A percentile compares a stretch with the other conserved stretches of the same genome.
phyloP scores from a whole-genome alignment of 805 yeast species.

The Candida vartiovaarae region DNA sequence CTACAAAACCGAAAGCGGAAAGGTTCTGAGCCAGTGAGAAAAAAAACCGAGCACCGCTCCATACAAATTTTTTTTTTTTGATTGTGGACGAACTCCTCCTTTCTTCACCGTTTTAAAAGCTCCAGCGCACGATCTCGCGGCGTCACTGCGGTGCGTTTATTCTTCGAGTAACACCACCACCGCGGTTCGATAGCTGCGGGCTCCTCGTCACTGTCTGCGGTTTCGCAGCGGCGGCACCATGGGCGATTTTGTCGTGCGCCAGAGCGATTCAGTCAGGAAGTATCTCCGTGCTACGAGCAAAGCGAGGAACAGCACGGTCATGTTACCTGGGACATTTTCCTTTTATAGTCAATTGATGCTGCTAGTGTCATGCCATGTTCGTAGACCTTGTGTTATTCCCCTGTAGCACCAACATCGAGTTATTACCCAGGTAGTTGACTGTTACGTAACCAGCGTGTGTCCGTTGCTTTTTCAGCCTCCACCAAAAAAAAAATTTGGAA shows the following conservation, averaged over 20 bases:
- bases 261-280: constrained; percentile 13
- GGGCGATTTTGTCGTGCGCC: constrained; percentile 2
- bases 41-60: too few species aligned
- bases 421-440: too few species aligned
- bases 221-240: not conserved
- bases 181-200: constrained; percentile 2
- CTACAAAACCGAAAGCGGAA: too few species aligned
- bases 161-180: too few species aligned
- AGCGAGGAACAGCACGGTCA: constrained; percentile 18
- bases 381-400: too few species aligned
- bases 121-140: constrained; percentile 1
- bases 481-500: too few species aligned
- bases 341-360: too few species aligned
- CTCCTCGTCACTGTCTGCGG: not conserved
- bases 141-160: constrained; percentile 1
- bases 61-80: not conserved
- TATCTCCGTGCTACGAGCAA: constrained; percentile 17
- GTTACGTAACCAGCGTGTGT: too few species aligned
- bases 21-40: too few species aligned
- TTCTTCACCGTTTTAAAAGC: not conserved
- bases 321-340: constrained; percentile 10
- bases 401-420: too few species aligned
- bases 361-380: too few species aligned
- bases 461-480: too few species aligned
- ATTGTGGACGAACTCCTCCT: not conserved